Base-by-base conservation (phyloP, 345 rosid genomes). In the Syzygium jambos region DNA sequence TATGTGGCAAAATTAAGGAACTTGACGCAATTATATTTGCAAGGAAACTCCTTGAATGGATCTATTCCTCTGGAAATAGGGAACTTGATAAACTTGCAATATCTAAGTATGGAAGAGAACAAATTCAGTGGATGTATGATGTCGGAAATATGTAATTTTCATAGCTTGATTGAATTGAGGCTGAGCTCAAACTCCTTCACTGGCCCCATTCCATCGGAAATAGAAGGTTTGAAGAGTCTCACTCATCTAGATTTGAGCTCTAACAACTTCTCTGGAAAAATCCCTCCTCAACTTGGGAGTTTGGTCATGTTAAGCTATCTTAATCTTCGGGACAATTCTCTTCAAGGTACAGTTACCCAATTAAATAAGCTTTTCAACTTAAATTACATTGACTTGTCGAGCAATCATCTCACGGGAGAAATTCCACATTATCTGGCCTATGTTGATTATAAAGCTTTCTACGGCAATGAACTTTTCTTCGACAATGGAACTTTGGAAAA, bases 401-500 rank as follows among this genome's bases (percentile, higher is more conserved):
- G 5, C 51, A 78, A 78, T 78, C 52, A 38, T 7, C 46, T 77
- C 19, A 77, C 10, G 9, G 83, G 83, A 30, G 5, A 3, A 7
- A 11, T 52, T 0, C 54, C 54, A 52, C 1, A 14, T 4, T 13
- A 52, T 52, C 54, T 52, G 54, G 4, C 15, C 19, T 1, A 14
- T 14, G 17, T 52, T 52, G 10, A 22, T 12, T 13, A 11, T 21
- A 34, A 1, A 15, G 4, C 2, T 7, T 77, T 77, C 8, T 3
- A 16, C 0, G 83, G 83, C 46, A 23, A 41, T 5, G 5, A 52
- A 13, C 3, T 41, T 6, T 77, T 77, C 7, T 3, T 5, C 2
- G 83, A 51, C 46, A 22, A 41, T 5, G 17, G 63, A 12, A 43
- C 46, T 25, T n/a, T 27, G 0, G 0, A 0, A 5, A 59, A 12